Evolutionary conservation across 768 basidiomycete species (phyloP).

Genomic region (Naganishia onofrii): DNA sequence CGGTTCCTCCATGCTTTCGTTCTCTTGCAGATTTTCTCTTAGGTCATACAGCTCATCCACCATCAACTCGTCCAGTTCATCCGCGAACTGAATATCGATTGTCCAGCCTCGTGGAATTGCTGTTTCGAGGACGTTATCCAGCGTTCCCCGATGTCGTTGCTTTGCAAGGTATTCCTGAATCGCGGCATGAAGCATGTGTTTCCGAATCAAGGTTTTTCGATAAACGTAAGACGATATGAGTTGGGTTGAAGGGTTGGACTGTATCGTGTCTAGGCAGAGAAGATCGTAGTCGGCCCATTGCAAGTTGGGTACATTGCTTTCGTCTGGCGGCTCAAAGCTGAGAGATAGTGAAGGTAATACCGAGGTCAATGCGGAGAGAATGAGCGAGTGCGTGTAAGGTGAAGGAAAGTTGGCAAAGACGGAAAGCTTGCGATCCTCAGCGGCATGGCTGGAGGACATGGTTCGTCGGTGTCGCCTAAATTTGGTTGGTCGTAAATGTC

Average conservation of each 20-base stretch:
- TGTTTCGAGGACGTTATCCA: conserved; percentile 55
- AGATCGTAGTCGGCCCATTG: conserved; percentile 89
- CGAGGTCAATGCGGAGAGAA: conserved; percentile 55
- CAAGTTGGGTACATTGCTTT: conserved; percentile 48
- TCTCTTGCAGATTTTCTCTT: conserved; percentile 60
- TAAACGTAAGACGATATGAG: conserved; percentile 82
- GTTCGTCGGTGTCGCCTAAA: too few species aligned
- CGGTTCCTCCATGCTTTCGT: conserved; percentile 42
- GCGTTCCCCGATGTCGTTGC: conserved; percentile 44
- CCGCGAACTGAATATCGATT: conserved; percentile 80
- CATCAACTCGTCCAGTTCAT: conserved; percentile 93
- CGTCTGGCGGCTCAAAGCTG: conserved; percentile 47
- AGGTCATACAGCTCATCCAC: conserved; percentile 90
- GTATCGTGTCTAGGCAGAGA: conserved; percentile 72
- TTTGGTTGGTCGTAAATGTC: too few species aligned
- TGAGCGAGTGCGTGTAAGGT: conserved; percentile 59
- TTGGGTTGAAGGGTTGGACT: conserved; percentile 55
- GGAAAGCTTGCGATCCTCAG: conserved; percentile 27
- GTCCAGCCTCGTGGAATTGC: conserved; percentile 74
- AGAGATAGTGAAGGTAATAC: conserved; percentile 43
- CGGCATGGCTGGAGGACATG: background rate
- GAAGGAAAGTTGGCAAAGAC: conserved; percentile 63
- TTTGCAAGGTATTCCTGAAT: conserved; percentile 72
- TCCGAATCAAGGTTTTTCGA: conserved; percentile 88
- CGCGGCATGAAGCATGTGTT: conserved; percentile 80